These are phyloP conservation scores for Coprinellus micaceus DNA, from an alignment of 768 basidiomycete species.

Conservation along the genomic window DNA sequence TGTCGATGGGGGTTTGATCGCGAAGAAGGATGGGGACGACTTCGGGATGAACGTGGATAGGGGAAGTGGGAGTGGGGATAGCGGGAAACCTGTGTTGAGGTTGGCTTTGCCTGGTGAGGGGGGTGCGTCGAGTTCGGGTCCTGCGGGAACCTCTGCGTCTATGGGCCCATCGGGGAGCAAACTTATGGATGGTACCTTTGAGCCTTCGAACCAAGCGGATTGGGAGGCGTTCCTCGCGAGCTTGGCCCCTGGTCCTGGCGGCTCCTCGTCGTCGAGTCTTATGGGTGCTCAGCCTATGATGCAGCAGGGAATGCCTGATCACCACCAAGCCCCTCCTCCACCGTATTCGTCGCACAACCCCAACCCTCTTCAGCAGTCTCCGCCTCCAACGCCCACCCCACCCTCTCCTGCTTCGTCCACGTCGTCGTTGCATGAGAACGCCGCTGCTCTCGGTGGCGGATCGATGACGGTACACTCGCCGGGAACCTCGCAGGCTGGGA, in stretches of 20 bases:
- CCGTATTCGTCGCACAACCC: background rate
- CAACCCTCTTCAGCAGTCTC: too few relatives aligned
- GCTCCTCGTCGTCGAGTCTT: background rate
- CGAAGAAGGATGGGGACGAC: background rate
- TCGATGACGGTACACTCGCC: background rate
- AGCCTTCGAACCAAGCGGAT: constrained; percentile 8
- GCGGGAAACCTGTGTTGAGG: constrained; percentile 9
- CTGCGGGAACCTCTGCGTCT: background rate
- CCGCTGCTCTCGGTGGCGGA: background rate
- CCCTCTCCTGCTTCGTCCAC: constrained; percentile 3
- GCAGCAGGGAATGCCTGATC: background rate
- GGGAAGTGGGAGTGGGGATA: background rate
- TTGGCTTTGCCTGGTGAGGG: constrained; percentile 6
- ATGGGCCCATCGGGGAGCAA: background rate
- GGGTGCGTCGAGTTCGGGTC: background rate
- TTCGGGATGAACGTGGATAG: background rate
- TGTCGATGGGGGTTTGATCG: background rate
- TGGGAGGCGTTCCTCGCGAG: constrained; percentile 11
- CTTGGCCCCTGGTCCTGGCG: background rate
- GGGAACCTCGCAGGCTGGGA: constrained; percentile 2
- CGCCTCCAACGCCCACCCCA: constrained; percentile 1
- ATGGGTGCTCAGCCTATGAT: background rate
- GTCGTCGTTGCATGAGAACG: constrained; percentile 1
- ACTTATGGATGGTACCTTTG: constrained; percentile 5
- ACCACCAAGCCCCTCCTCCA: background rate